Conservation (phyloP, 2,329 filamentous ascomycete species). For the Penicillium fuscoglaucum region DNA sequence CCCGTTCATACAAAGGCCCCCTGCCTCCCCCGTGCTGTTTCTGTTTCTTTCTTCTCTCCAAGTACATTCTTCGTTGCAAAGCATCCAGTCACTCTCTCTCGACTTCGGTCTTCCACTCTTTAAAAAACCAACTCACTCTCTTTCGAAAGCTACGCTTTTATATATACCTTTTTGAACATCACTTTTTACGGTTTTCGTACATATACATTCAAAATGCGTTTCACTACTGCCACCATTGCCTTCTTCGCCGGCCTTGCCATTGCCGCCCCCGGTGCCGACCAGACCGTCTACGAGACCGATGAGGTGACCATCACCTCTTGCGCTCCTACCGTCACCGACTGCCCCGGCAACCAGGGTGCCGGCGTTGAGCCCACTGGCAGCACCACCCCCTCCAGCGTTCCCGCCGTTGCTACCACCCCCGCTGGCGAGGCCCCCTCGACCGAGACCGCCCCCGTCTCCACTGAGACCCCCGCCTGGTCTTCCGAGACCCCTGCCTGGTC, state of each 20-base stretch:
- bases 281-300: conserved; percentile 59
- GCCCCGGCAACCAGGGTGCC: conserved; percentile 39
- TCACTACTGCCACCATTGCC: conserved; percentile 43
- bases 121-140: conserved; percentile 23
- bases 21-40: conserved; percentile 26
- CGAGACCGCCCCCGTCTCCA: conserved; percentile 11
- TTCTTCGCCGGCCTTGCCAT: conserved; percentile 44
- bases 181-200: conserved; percentile 31
- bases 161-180: conserved; percentile 28
- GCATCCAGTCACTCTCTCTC: conserved; percentile 37
- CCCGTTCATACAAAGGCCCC: conserved; percentile 41
- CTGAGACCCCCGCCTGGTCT: conserved; percentile 10
- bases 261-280: conserved; percentile 38
- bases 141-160: conserved; percentile 32
- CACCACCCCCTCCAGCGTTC: conserved; percentile 18
- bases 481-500: conserved; percentile 13
- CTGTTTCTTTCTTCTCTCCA: conserved; percentile 29
- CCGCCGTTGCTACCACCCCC: conserved; percentile 15
- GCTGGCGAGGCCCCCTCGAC: conserved; percentile 15
- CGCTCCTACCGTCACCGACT: conserved; percentile 62
- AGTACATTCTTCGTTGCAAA: conserved; percentile 36
- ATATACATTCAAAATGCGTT: conserved; percentile 46
- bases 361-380: conserved; percentile 16
- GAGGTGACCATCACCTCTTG: conserved; percentile 64
- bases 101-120: conserved; percentile 50